Base-by-base conservation (phyloP, 805 yeast species). In the Pichia cabralensis region DNA sequence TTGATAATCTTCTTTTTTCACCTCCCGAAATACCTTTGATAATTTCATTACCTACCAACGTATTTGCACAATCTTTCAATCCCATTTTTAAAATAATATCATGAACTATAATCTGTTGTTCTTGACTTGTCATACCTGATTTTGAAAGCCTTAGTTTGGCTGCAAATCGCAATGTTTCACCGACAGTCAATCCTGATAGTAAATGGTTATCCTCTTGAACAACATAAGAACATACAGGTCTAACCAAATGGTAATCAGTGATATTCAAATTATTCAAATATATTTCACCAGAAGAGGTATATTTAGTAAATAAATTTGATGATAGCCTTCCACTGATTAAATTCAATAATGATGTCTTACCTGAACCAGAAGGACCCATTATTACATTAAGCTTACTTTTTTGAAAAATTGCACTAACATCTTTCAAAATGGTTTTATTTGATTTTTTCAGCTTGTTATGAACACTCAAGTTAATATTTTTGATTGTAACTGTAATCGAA, bases 351-450 rank as follows among this genome's bases (percentile, higher is more conserved):
- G 88, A 73, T 0, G 85, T 75, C 48, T 80, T 80, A 8, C 89
- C 92, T 0, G 81, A 74, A 1, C 89, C 89, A 1, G 86, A 79
- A 0, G 89, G 88, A 0, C 92, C 92, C 76, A 80, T 71, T 28
- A 80, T 78, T 5, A 78, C 83, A 48, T 78, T 80, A 8, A 81
- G 60, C 27, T 70, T 62, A 12, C 77, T 74, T 2, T 76, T 64
- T 20, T 58, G 55, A 47, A 79, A 76, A 6, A 46, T 41, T 0
- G 80, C 83, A 35, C 61, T 53, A 11, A 81, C 58, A 13, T 64
- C 52, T 27, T 64, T 48, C 26, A 77, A 44, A 31, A 73, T 51
- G 26, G 60, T 63, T 11, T 47, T 45, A 3, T 35, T 35, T 5
- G 40, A 30, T 6, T 43, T 43, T 23, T 43, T 41, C 27, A 48